phyloP scores from a whole-genome alignment of 139 green algal genomes.

The Haematococcus lacustris region DNA sequence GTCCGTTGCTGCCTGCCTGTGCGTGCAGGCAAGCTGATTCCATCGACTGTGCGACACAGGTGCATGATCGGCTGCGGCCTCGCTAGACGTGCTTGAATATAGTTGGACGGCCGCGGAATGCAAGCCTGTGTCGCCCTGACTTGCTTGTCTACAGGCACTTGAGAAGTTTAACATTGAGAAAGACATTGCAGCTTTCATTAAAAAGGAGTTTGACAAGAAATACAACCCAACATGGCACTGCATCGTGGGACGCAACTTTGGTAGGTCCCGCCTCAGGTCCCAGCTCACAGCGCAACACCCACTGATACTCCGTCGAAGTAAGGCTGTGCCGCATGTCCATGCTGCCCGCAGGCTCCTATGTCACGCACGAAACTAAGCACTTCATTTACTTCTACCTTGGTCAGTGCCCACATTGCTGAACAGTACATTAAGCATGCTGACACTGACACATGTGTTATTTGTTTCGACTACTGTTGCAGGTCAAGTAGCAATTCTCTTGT shows the following conservation, averaged over 20 bases:
- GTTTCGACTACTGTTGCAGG: slow-evolving; percentile 24
- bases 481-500: slow-evolving; percentile 84
- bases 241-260: slow-evolving; percentile 97
- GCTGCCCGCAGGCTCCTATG: slow-evolving; percentile 81
- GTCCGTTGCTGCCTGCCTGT: too few species aligned
- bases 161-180: slow-evolving; percentile 98
- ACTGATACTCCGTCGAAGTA: too few species aligned
- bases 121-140: background rate
- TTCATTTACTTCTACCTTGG: slow-evolving; percentile 98
- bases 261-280: slow-evolving; percentile 21
- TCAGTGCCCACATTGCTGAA: background rate
- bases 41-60: slow-evolving; percentile 78
- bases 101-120: too few species aligned
- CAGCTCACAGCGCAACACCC: too few species aligned
- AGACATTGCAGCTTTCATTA: slow-evolving; percentile 97
- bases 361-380: slow-evolving; percentile 97
- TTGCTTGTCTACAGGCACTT: slow-evolving; percentile 61
- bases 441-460: slow-evolving; percentile 3
- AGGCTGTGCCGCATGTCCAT: too few species aligned
- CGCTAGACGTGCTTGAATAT: too few species aligned
- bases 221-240: slow-evolving; percentile 97
- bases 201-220: slow-evolving; percentile 99
- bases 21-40: slow-evolving; percentile 71
- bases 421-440: background rate
- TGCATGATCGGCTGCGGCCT: slow-evolving; percentile 14